These are phyloP conservation scores for Sarcocystis neurona DNA, from an alignment of 169 alveolate species.

Conservation along the genomic window DNA sequence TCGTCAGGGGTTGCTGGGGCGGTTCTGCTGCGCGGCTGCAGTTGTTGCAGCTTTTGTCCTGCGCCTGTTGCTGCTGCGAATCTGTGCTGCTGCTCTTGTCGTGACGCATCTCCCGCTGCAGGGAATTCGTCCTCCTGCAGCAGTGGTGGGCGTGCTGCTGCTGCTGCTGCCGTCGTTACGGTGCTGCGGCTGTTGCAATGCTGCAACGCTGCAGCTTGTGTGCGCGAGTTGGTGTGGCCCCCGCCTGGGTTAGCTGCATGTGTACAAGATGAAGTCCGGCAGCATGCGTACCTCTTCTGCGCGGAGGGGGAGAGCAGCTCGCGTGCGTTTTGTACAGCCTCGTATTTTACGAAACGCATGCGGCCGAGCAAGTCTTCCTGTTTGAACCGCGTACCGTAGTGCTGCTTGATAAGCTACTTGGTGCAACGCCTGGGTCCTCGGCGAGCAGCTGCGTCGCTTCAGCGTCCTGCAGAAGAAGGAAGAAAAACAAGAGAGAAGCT, in stretches of 20 bases:
- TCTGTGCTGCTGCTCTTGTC: no score
- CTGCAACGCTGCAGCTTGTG: no score
- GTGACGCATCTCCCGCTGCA: no score
- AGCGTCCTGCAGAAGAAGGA: constrained; percentile 53
- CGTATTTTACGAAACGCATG: constrained; percentile 71
- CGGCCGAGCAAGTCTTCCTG: constrained; percentile 66
- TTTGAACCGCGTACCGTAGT: constrained; percentile 71
- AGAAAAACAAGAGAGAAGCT: not conserved
- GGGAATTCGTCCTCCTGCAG: no score
- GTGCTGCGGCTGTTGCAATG: no score
- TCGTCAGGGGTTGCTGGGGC: not conserved
- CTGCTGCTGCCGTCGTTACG: no score
- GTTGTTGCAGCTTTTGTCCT: no score
- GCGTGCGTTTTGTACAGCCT: constrained; percentile 72
- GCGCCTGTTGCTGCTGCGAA: no score
- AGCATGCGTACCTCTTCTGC: constrained; percentile 44
- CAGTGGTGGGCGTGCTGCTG: no score
- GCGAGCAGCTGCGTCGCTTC: constrained; percentile 69
- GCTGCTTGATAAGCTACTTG: constrained; percentile 76
- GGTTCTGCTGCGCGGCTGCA: no score
- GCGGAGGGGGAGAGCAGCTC: constrained; percentile 49
- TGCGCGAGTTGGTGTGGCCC: no score
- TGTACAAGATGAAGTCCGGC: not conserved
- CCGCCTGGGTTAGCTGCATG: not conserved
- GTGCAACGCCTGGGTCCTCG: constrained; percentile 74